Conservation (phyloP, 495 filamentous ascomycete genomes). For the Venustampulla echinocandica region DNA sequence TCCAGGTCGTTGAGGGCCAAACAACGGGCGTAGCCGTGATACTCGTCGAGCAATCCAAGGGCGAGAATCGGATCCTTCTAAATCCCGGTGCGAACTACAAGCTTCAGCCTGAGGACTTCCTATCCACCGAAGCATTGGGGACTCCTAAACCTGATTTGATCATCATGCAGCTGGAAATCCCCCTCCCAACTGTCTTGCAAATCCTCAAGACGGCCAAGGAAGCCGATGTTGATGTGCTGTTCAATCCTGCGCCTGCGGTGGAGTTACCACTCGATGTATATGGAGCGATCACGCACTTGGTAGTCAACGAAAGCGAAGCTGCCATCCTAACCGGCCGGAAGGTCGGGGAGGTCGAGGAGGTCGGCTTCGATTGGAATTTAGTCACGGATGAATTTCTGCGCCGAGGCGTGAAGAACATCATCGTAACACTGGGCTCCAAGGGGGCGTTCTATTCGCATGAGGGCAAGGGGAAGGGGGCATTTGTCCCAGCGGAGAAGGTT, state of each 20-base stretch:
- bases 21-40: slow-evolving; percentile 78
- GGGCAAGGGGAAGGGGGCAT: slow-evolving; percentile 30
- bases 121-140: slow-evolving; percentile 34
- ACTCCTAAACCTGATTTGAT: slow-evolving; percentile 52
- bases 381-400: slow-evolving; percentile 51
- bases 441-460: slow-evolving; percentile 61
- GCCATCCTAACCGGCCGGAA: slow-evolving; percentile 49
- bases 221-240: slow-evolving; percentile 49
- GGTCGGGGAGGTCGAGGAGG: slow-evolving; percentile 38
- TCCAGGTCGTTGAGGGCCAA: slow-evolving; percentile 37
- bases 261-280: slow-evolving; percentile 60
- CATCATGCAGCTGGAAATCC: slow-evolving; percentile 86
- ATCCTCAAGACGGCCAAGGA: slow-evolving; percentile 47
- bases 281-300: slow-evolving; percentile 60
- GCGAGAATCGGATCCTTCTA: slow-evolving; percentile 84
- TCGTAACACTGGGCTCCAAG: slow-evolving; percentile 75
- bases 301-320: slow-evolving; percentile 90
- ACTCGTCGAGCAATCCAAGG: slow-evolving; percentile 66
- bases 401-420: slow-evolving; percentile 62
- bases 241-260: slow-evolving; percentile 76
- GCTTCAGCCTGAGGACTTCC: slow-evolving; percentile 1
- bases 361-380: slow-evolving; percentile 32
- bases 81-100: slow-evolving; percentile 69
- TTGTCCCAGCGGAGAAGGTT: slow-evolving; percentile 48
- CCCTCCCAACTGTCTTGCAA: slow-evolving; percentile 57